Evolutionary conservation across 2,329 filamentous ascomycete genomes (phyloP).

Genomic region (Sclerotinia minor): DNA sequence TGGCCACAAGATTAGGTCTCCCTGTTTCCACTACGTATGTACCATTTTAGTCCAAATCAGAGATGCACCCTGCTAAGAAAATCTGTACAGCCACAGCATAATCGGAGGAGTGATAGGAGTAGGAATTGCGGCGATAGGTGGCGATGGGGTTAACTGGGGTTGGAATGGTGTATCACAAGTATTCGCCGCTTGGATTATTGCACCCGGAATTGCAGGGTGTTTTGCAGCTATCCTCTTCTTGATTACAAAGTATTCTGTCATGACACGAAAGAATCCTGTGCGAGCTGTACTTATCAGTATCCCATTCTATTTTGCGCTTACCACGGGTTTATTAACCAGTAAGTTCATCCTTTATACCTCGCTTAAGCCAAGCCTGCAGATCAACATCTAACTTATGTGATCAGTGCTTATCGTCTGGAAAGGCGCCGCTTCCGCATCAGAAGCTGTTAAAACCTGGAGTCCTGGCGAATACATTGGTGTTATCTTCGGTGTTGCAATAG

Average conservation of each 20-base stretch:
- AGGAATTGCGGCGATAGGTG: slow-evolving; percentile 66
- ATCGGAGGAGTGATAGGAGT: slow-evolving; percentile 69
- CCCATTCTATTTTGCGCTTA: slow-evolving; percentile 64
- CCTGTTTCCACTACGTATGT: slow-evolving; percentile 66
- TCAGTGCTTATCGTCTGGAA: slow-evolving; percentile 15
- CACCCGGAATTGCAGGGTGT: slow-evolving; percentile 63
- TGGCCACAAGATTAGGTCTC: slow-evolving; percentile 72
- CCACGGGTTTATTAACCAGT: slow-evolving; percentile 1
- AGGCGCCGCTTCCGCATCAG: slow-evolving; percentile 12
- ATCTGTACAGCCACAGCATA: slow-evolving; percentile 56
- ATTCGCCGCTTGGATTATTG: slow-evolving; percentile 70
- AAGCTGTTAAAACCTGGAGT: slow-evolving; percentile 40
- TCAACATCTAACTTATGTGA: slow-evolving; percentile 29
- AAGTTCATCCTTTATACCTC: slow-evolving; percentile 36
- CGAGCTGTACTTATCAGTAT: slow-evolving; percentile 72
- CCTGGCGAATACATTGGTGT: slow-evolving; percentile 40
- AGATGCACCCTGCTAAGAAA: not conserved
- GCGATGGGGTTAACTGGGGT: slow-evolving; percentile 63
- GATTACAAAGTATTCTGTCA: slow-evolving; percentile 71
- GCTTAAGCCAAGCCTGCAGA: slow-evolving; percentile 28
- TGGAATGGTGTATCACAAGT: slow-evolving; percentile 50
- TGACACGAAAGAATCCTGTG: slow-evolving; percentile 69
- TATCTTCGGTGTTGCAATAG: slow-evolving; percentile 35
- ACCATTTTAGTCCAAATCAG: not conserved
- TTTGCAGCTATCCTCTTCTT: slow-evolving; percentile 70